These are phyloP conservation scores for Cytospora chrysosperma DNA, from an alignment of 2,329 filamentous ascomycete genomes.

Conservation along the genomic window DNA sequence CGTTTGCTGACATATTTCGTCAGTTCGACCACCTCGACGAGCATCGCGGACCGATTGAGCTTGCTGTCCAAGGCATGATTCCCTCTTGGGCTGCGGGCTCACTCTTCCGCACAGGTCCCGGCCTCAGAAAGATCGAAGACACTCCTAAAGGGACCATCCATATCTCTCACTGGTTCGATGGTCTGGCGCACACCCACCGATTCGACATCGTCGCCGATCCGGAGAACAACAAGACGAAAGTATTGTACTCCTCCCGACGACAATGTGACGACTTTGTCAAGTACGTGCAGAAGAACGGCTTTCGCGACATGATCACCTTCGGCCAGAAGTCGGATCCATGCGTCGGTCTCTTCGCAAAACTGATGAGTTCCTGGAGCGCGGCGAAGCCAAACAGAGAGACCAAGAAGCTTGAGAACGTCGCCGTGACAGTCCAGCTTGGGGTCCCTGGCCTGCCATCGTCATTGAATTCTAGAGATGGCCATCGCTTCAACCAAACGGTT, in stretches of 20 bases:
- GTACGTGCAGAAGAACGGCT: conserved; percentile 59
- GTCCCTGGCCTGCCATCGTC: conserved; percentile 1
- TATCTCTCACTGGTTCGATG: conserved; percentile 79
- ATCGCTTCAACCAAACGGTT: conserved; percentile 40
- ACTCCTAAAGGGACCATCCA: conserved; percentile 44
- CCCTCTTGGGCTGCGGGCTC: conserved; percentile 69
- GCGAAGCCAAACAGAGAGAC: conserved; percentile 30
- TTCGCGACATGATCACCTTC: conserved; percentile 59
- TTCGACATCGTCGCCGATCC: conserved; percentile 61
- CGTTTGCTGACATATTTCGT: background rate
- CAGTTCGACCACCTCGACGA: conserved; percentile 70
- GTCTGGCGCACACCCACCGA: conserved; percentile 67
- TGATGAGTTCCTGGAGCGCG: conserved; percentile 58
- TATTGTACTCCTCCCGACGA: conserved; percentile 70
- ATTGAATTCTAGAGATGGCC: background rate
- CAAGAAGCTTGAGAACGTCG: conserved; percentile 53
- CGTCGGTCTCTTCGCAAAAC: conserved; percentile 68
- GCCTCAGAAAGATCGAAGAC: conserved; percentile 59
- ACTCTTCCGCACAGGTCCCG: conserved; percentile 74
- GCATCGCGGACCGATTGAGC: conserved; percentile 61
- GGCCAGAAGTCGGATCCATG: conserved; percentile 73
- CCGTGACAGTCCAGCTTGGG: conserved; percentile 58
- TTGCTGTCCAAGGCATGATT: conserved; percentile 64
- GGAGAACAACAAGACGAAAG: conserved; percentile 35
- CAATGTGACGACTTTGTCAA: conserved; percentile 65